Conservation (phyloP, 768 basidiomycete species). For the Phaffia tasmanica region DNA sequence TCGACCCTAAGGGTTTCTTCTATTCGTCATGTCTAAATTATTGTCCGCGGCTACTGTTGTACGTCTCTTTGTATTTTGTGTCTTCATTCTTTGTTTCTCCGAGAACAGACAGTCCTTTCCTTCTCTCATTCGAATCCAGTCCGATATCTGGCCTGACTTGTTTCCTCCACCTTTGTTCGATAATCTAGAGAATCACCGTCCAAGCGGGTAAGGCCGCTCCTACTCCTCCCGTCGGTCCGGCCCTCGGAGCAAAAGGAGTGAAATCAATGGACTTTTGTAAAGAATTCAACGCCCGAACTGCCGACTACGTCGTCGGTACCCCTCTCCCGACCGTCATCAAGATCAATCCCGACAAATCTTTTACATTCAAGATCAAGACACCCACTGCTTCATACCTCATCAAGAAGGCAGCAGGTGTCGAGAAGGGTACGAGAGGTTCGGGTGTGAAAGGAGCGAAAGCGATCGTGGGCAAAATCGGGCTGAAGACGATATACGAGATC, state of each 20-base stretch:
- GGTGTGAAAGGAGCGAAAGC: slow-evolving; percentile 49
- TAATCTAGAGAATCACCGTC: slow-evolving; percentile 51
- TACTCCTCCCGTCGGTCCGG: slow-evolving; percentile 91
- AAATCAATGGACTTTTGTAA: slow-evolving; percentile 99
- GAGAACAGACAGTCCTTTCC: too few species aligned
- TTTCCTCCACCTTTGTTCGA: neutral
- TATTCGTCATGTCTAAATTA: too few species aligned
- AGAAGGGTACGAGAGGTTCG: slow-evolving; percentile 74
- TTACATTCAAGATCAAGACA: slow-evolving; percentile 73
- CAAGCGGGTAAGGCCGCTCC: slow-evolving; percentile 91
- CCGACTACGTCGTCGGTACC: slow-evolving; percentile 68
- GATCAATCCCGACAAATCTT: slow-evolving; percentile 87
- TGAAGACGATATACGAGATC: slow-evolving; percentile 98
- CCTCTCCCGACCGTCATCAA: slow-evolving; percentile 87
- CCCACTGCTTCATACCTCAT: slow-evolving; percentile 83
- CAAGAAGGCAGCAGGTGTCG: slow-evolving; percentile 78
- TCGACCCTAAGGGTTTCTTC: too few species aligned
- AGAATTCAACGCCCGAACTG: slow-evolving; percentile 96
- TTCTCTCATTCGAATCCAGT: too few species aligned
- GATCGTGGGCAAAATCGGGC: slow-evolving; percentile 59
- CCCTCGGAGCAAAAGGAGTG: slow-evolving; percentile 92
- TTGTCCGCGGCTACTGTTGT: too few species aligned
- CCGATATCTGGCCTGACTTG: neutral
- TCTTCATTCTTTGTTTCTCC: too few species aligned
- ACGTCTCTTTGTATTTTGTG: too few species aligned